Conservation (phyloP, 2,329 filamentous ascomycete species). For the Botrytis fabae region DNA sequence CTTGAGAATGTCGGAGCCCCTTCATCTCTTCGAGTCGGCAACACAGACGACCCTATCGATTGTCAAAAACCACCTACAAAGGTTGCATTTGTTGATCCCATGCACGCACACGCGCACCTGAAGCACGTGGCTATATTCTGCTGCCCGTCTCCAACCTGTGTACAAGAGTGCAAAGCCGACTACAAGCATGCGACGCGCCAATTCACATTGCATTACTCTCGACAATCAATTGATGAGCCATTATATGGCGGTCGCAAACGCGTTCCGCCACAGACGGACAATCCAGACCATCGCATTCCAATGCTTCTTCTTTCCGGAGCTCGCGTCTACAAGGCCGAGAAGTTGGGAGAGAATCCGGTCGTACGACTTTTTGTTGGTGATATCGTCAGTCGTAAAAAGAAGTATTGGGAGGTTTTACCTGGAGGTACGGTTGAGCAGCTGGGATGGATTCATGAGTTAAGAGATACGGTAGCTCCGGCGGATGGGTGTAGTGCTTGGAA, state of each 20-base stretch:
- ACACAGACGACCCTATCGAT: no score
- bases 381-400: background rate
- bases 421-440: background rate
- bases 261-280: background rate
- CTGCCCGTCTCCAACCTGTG: background rate
- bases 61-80: background rate
- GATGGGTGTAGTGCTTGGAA: constrained; percentile 5
- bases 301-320: constrained; percentile 6
- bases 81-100: background rate
- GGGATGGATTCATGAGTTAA: background rate
- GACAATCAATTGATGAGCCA: background rate
- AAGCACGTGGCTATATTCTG: background rate
- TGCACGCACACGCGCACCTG: background rate
- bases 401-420: constrained; percentile 4
- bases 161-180: background rate
- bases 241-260: background rate
- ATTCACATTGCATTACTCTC: background rate
- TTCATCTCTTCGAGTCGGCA: background rate
- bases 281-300: background rate
- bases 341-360: background rate
- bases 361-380: constrained; percentile 6
- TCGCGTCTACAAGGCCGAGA: background rate
- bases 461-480: background rate
- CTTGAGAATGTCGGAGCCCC: background rate
- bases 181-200: background rate